These are phyloP conservation scores for Wickerhamomyces rabaulensis DNA, from an alignment of 805 yeast species.

Conservation along the genomic window DNA sequence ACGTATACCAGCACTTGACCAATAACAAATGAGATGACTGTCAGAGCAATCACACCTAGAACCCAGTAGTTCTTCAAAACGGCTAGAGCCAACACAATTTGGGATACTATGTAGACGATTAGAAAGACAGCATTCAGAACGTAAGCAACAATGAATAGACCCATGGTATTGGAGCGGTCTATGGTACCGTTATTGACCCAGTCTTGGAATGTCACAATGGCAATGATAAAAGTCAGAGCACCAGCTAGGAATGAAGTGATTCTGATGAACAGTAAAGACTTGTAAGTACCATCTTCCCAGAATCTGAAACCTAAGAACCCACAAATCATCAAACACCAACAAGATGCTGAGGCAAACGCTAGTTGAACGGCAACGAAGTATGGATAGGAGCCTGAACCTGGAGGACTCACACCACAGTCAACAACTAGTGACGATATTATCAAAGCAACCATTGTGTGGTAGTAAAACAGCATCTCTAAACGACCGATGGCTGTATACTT, in stretches of 20 bases:
- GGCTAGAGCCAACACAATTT: conserved; percentile 58
- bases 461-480: conserved; percentile 73
- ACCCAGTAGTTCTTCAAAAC: conserved; percentile 83
- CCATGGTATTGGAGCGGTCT: conserved; percentile 51
- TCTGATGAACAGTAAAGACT: conserved; percentile 55
- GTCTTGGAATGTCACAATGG: conserved; percentile 68
- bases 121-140: conserved; percentile 66
- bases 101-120: conserved; percentile 58
- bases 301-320: conserved; percentile 83
- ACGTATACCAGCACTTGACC: conserved; percentile 80
- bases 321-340: conserved; percentile 62
- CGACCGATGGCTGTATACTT: conserved; percentile 96
- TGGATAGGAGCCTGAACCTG: conserved; percentile 68
- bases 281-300: conserved; percentile 89
- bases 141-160: conserved; percentile 65
- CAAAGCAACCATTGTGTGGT: conserved; percentile 52
- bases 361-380: conserved; percentile 81
- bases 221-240: conserved; percentile 56
- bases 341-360: conserved; percentile 67
- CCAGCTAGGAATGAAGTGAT: conserved; percentile 52
- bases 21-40: conserved; percentile 64
- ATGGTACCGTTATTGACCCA: conserved; percentile 44
- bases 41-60: conserved; percentile 72
- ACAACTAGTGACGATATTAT: conserved; percentile 67
- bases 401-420: conserved; percentile 91